Percentiles rank a stretch among this genome's conserved stretches.
Evolutionary conservation across 208 protist genomes (phyloP).

Genomic region (Trypanosoma avium): DNA sequence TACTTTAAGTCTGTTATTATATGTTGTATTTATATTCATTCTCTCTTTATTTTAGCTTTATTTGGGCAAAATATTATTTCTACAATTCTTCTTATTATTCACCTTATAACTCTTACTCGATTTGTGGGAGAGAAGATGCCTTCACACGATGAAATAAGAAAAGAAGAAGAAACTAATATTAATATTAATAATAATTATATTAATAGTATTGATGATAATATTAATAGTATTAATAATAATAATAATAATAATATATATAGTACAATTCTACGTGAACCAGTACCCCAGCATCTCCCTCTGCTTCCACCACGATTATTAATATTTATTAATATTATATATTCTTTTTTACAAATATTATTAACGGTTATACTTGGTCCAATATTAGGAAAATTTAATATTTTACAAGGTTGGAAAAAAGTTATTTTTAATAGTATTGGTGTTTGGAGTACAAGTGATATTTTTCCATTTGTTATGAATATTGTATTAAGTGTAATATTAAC

Average conservation of each 20-base stretch:
- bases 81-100: slow-evolving; percentile 4
- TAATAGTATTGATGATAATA: too few species aligned
- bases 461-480: slow-evolving; percentile 3
- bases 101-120: not conserved
- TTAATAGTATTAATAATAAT: too few species aligned
- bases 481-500: not conserved
- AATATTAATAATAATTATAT: not conserved
- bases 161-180: not conserved
- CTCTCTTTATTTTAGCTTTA: slow-evolving; percentile 12
- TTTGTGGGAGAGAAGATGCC: not conserved
- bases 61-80: slow-evolving; percentile 18
- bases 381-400: not conserved
- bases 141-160: not conserved
- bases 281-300: not conserved
- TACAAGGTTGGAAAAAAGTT: not conserved
- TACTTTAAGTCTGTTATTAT: not conserved
- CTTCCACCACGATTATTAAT: not conserved
- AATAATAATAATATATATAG: too few species aligned
- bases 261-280: too few species aligned
- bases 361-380: not conserved
- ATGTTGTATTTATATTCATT: not conserved
- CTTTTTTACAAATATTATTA: slow-evolving; percentile 4
- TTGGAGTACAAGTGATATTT: slow-evolving; percentile 2
- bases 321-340: not conserved
- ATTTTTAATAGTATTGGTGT: slow-evolving; percentile 17